A percentile compares a stretch with the other conserved stretches of the same genome.
phyloP scores from a whole-genome alignment of 768 basidiomycete genomes.

The Calocybe cyanea region DNA sequence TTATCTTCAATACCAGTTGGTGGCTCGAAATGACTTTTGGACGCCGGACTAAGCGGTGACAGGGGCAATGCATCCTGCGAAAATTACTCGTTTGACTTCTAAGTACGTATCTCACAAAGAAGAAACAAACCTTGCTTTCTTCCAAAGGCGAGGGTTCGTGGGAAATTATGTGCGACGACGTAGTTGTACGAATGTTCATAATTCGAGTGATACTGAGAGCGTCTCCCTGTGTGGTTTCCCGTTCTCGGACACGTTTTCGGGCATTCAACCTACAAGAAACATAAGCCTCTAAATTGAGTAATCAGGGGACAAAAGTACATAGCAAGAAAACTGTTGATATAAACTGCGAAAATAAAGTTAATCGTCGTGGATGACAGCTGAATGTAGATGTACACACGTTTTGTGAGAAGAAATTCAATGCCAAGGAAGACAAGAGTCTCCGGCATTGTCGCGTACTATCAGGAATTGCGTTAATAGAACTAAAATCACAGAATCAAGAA shows the following conservation, averaged over 20 bases:
- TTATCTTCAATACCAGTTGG: slow-evolving; percentile 2
- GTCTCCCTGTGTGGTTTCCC: slow-evolving; percentile 3
- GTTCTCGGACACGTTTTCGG: slow-evolving; percentile 15
- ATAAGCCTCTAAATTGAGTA: neutral
- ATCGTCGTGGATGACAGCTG: neutral
- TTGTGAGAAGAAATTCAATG: slow-evolving; percentile 17
- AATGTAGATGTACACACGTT: slow-evolving; percentile 11
- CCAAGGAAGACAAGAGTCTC: slow-evolving; percentile 18
- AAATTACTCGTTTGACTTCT: too few species aligned
- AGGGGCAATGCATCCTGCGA: slow-evolving; percentile 6
- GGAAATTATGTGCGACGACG: slow-evolving; percentile 7
- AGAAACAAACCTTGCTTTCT: slow-evolving; percentile 11
- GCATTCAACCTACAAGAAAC: slow-evolving; percentile 20
- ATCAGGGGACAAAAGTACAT: slow-evolving; percentile 16
- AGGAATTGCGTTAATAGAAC: neutral
- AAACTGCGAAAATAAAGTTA: slow-evolving; percentile 16
- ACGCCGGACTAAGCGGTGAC: slow-evolving; percentile 6
- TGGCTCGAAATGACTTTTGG: slow-evolving; percentile 3
- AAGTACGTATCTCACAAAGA: too few species aligned
- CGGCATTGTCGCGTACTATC: slow-evolving; percentile 14
- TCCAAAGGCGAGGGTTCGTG: slow-evolving; percentile 7
- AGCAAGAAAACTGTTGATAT: slow-evolving; percentile 28
- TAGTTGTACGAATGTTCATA: slow-evolving; percentile 15
- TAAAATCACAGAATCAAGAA: too few species aligned
- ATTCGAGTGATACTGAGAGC: slow-evolving; percentile 11